Conservation (phyloP, 2,329 filamentous ascomycete genomes). For the Sclerotinia spermophila region DNA sequence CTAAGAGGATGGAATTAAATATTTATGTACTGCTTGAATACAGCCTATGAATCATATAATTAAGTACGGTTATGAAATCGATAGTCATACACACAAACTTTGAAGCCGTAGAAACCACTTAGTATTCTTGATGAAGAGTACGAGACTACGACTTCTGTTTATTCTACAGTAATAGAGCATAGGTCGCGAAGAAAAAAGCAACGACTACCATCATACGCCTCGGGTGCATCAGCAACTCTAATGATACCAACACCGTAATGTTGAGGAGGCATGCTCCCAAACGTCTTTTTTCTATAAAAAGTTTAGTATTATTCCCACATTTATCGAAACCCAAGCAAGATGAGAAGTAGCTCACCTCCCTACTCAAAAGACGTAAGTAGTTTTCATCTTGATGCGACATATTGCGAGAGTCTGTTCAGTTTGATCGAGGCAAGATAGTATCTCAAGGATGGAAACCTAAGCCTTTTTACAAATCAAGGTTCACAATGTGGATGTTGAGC, state of each 20-base stretch:
- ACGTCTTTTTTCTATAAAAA: no score
- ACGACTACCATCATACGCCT: no score
- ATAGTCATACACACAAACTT: not conserved
- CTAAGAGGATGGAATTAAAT: not conserved
- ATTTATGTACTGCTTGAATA: not conserved
- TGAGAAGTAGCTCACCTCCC: not conserved
- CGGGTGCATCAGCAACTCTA: not conserved
- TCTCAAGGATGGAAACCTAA: no score
- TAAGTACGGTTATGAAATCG: not conserved
- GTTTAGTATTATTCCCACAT: no score
- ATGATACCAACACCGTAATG: not conserved
- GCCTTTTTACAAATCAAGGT: no score
- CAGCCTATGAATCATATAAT: not conserved
- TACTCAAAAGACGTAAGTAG: no score
- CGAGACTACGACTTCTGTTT: not conserved
- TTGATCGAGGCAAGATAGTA: no score
- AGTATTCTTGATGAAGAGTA: not conserved
- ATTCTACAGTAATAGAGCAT: no score
- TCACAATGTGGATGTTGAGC: no score
- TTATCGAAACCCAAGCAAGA: not conserved
- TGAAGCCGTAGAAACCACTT: not conserved
- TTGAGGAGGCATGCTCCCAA: not conserved
- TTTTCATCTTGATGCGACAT: no score
- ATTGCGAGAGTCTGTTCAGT: no score
- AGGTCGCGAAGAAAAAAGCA: not conserved